phyloP scores from a whole-genome alignment of 371 early-diverging fungal genomes.

The Mortierella sp. region DNA sequence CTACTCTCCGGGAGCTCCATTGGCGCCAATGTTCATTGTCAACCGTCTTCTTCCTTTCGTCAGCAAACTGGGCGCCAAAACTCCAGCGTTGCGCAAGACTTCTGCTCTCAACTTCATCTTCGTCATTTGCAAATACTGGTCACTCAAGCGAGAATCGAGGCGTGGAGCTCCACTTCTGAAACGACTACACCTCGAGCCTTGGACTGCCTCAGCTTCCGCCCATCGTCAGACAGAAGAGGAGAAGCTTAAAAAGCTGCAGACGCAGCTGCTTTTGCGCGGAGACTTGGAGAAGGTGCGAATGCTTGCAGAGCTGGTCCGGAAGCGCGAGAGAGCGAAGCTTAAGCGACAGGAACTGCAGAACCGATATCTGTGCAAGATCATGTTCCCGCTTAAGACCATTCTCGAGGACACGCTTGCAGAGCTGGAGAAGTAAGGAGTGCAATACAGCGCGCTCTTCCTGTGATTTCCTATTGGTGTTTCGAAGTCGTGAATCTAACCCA shows the following conservation, averaged over 20 bases:
- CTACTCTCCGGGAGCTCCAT: constrained; percentile 68
- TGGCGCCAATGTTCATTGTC: constrained; percentile 78
- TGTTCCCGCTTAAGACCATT: constrained; percentile 80
- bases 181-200: constrained; percentile 96
- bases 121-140: constrained; percentile 91
- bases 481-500: no score
- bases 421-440: constrained; percentile 66
- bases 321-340: constrained; percentile 89
- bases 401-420: constrained; percentile 72
- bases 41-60: constrained; percentile 69
- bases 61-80: constrained; percentile 56
- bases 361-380: constrained; percentile 73
- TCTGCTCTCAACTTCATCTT: constrained; percentile 61
- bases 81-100: constrained; percentile 62
- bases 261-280: constrained; percentile 69
- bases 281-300: constrained; percentile 91
- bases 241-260: constrained; percentile 62
- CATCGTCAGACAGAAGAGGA: constrained; percentile 84
- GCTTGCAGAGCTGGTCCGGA: constrained; percentile 86
- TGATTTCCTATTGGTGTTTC: no score
- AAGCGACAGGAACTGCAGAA: constrained; percentile 63
- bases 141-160: constrained; percentile 87
- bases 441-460: background rate
- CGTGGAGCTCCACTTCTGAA: constrained; percentile 94
- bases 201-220: constrained; percentile 91